Conservation (phyloP, 257 asterid genomes). For the Solanum medicagineum region DNA sequence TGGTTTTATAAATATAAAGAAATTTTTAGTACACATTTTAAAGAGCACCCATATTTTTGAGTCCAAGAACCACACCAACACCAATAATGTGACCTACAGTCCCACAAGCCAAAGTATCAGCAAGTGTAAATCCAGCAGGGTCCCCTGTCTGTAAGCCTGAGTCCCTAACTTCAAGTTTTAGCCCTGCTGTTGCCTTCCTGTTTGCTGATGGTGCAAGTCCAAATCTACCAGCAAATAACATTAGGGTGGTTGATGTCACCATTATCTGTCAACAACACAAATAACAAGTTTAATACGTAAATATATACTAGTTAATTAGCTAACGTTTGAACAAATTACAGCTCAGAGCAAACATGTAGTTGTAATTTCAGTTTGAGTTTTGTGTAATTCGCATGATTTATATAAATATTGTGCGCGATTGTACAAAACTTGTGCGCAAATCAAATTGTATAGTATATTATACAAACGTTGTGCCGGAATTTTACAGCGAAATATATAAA, state of each 20-base stretch:
- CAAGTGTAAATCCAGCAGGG: conserved; percentile 94
- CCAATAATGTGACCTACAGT: conserved; percentile 82
- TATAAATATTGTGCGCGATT: too few species aligned
- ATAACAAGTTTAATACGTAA: too few species aligned
- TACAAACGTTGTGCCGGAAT: too few species aligned
- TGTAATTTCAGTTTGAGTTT: too few species aligned
- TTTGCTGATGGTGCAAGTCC: conserved; percentile 96
- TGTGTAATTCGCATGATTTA: too few species aligned
- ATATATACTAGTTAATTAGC: too few species aligned
- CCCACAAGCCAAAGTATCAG: conserved; percentile 93
- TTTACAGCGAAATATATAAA: too few species aligned
- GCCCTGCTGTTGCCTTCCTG: conserved; percentile 79
- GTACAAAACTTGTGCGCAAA: too few species aligned
- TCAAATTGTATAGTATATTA: too few species aligned
- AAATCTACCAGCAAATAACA: conserved; percentile 89
- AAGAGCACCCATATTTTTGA: conserved; percentile 58
- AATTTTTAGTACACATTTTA: conserved; percentile 2
- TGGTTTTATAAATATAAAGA: not conserved
- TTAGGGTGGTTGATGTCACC: conserved; percentile 73
- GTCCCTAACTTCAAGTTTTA: conserved; percentile 67
- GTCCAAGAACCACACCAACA: conserved; percentile 94
- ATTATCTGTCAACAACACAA: conserved; percentile 38
- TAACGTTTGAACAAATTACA: too few species aligned
- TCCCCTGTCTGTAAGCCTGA: conserved; percentile 94
- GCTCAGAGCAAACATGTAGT: too few species aligned